Evolutionary conservation across 164 flowering plant genomes (phyloP).

Genomic region (Nymphaea colorata): DNA sequence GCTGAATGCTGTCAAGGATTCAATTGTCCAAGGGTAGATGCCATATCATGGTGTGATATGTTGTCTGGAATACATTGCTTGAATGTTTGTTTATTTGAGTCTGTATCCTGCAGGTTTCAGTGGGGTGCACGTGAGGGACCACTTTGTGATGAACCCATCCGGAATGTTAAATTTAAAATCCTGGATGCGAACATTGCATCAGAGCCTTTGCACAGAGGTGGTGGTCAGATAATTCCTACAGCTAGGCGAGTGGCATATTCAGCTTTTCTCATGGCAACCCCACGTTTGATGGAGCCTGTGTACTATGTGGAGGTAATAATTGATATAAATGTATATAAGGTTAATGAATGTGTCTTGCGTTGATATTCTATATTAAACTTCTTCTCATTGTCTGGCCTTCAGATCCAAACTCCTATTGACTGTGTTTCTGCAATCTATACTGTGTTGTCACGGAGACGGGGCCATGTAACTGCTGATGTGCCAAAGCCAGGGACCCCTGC

Average conservation of each 20-base stretch:
- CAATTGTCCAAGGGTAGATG: conserved; percentile 95
- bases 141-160: conserved; percentile 95
- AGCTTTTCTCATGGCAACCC: conserved; percentile 96
- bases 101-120: conserved; percentile 50
- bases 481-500: conserved; percentile 98
- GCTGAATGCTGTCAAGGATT: conserved; percentile 85
- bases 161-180: conserved; percentile 95
- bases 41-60: not conserved
- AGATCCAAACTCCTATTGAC: conserved; percentile 98
- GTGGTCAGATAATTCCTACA: conserved; percentile 97
- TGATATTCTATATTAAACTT: too few species aligned
- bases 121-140: conserved; percentile 99
- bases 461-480: conserved; percentile 94
- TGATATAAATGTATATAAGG: not conserved
- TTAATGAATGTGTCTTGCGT: too few species aligned
- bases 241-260: conserved; percentile 98
- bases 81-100: not conserved
- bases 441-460: conserved; percentile 93
- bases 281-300: conserved; percentile 96
- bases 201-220: conserved; percentile 86
- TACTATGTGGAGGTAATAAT: conserved; percentile 79
- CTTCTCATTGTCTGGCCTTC: conserved; percentile 12
- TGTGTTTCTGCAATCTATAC: conserved; percentile 97
- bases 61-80: not conserved
- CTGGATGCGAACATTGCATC: conserved; percentile 95